These are phyloP conservation scores for Russula sp. DNA, from an alignment of 768 basidiomycete species.

Conservation along the genomic window DNA sequence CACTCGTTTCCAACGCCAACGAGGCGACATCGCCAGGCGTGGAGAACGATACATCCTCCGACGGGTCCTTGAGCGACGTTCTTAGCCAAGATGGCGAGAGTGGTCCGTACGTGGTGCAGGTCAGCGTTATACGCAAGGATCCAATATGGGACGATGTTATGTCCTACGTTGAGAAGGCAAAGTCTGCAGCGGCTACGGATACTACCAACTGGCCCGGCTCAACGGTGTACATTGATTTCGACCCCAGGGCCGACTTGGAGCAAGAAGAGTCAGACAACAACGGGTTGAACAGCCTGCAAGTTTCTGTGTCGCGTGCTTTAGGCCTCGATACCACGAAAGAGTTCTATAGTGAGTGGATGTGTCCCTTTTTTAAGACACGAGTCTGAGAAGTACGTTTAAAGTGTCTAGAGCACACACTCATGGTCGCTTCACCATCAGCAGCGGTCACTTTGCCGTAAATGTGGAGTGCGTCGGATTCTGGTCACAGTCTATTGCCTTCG, in stretches of 20 bases:
- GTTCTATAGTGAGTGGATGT: slow-evolving; percentile 15
- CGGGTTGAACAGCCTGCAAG: slow-evolving; percentile 2
- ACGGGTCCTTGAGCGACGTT: background rate
- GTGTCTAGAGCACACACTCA: slow-evolving; percentile 12
- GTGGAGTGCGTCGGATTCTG: slow-evolving; percentile 20
- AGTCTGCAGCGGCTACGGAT: background rate
- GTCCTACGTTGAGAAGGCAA: slow-evolving; percentile 7
- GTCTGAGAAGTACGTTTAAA: background rate
- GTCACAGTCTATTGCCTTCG: slow-evolving; percentile 15
- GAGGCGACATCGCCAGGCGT: background rate
- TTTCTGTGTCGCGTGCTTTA: slow-evolving; percentile 7
- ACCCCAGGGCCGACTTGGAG: slow-evolving; percentile 3
- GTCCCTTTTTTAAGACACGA: background rate
- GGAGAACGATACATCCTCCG: slow-evolving; percentile 11
- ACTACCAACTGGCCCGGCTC: slow-evolving; percentile 15
- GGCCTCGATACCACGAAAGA: slow-evolving; percentile 15
- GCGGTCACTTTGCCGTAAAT: slow-evolving; percentile 16
- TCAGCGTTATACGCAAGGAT: slow-evolving; percentile 13
- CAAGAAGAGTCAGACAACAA: background rate
- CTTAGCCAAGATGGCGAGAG: background rate
- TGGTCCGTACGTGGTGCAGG: slow-evolving; percentile 13
- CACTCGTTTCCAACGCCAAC: background rate
- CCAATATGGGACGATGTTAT: slow-evolving; percentile 9
- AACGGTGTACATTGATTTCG: slow-evolving; percentile 16
- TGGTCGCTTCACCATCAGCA: slow-evolving; percentile 7